Evolutionary conservation across 257 asterid genomes (phyloP), one percentile per base, ranked within the genome.

Genomic region (Solanum lignicaule): DNA sequence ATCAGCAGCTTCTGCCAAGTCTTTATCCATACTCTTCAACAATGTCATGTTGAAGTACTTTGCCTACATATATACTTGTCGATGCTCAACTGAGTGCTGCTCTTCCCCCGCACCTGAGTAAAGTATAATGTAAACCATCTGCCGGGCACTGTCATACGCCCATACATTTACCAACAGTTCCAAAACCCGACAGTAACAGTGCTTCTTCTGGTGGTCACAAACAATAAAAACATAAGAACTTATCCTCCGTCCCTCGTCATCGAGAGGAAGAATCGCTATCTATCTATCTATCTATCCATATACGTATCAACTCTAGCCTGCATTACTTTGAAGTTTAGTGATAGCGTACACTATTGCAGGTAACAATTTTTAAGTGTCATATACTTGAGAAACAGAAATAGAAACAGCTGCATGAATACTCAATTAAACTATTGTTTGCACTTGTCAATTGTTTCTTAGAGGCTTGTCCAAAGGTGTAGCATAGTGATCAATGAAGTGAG

Each of bases 1-100:
- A 43, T 97, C 99, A 65, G 98, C 97, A 90, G 98, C 98, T 91
- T 97, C 99, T 35, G 98, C 99, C n/a, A 97, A 94, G 93, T 97
- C 99, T 91, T 97, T 98, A 52, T 97, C 99, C 98, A 95, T 97
- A 73, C 93, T 95, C 92, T 95, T 95, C 88, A 97, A 85, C 83
- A 95, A 88, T 16, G 96, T 88, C 15, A 58, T 16, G 88, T 94
- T 92, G 93, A 97, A 93, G 92, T 93, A 97, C 85, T 95, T 95
- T 2, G 92, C 89, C 99, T 98, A 95, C 98, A 95, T 94, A 58
- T 91, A 93, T 87, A 94, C 96, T 90, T 82, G 93, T 83, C 98
- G 92, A 81, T 92, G 94, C 89, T 94, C 96, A 48, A 97, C 35
- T 3, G 91, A 97, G 87, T 97, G 98, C 33, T 95, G 98, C 87